A percentile compares a stretch with the other conserved stretches of the same genome.
These are phyloP conservation scores for Artemisia princeps DNA, from an alignment of 140 eudicot genomes.

Conservation along the genomic window DNA sequence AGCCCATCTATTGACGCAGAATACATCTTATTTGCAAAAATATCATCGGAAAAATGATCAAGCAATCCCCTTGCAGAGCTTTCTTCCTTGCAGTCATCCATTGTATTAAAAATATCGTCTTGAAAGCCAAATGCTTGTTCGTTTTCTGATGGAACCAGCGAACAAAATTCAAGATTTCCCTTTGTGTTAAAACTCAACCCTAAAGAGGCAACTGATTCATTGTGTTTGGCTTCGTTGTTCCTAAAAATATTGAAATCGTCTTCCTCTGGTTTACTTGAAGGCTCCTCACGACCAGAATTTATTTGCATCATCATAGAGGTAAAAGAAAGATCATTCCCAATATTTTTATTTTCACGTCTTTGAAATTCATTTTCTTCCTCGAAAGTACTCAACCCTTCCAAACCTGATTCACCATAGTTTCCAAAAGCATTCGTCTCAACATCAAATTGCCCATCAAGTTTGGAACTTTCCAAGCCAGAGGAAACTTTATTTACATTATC, in stretches of 20 bases:
- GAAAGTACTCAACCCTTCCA: conserved; percentile 17
- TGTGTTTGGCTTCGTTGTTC: conserved; percentile 21
- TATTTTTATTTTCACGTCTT: conserved; percentile 3
- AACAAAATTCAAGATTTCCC: conserved; percentile 40
- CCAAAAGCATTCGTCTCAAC: conserved; percentile 19
- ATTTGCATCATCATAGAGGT: conserved; percentile 28
- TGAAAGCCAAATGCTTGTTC: conserved; percentile 37
- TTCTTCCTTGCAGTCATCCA: conserved; percentile 37
- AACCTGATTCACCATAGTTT: conserved; percentile 19
- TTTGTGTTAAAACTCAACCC: conserved; percentile 29
- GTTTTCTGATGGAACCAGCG: conserved; percentile 46
- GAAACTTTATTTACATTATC: conserved; percentile 8
- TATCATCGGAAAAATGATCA: conserved; percentile 33
- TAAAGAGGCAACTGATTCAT: conserved; percentile 29
- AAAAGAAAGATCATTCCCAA: conserved; percentile 21
- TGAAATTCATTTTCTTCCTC: conserved; percentile 25
- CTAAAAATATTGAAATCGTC: conserved; percentile 31
- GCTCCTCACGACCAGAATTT: conserved; percentile 9
- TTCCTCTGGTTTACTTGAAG: conserved; percentile 33
- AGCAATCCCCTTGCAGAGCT: conserved; percentile 34
- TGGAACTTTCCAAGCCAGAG: conserved; percentile 19
- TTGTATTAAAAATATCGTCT: conserved; percentile 26
- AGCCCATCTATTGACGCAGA: conserved; percentile 29
- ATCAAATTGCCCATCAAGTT: conserved; percentile 28
- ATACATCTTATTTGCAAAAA: conserved; percentile 32